phyloP scores from a whole-genome alignment of 768 basidiomycete genomes.

The Termitomyces bulborhizus region DNA sequence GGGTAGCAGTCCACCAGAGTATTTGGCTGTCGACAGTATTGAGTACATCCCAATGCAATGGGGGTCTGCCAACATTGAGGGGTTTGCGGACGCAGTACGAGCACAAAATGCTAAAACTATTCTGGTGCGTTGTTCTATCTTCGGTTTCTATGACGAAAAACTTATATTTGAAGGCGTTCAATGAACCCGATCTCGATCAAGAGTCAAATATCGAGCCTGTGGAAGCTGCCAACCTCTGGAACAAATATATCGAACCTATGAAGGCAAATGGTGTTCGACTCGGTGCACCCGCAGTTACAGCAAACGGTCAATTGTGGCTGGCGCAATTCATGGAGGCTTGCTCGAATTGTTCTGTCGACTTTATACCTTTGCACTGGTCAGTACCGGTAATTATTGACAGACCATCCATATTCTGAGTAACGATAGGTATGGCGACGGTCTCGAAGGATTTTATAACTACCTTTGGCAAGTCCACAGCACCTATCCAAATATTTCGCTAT shows the following conservation, averaged over 20 bases:
- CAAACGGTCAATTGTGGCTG: constrained; percentile 51
- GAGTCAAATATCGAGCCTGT: constrained; percentile 40
- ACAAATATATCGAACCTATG: constrained; percentile 49
- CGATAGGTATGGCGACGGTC: constrained; percentile 52
- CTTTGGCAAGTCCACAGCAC: constrained; percentile 45
- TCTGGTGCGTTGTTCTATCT: constrained; percentile 29
- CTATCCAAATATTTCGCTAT: constrained; percentile 46
- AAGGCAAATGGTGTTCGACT: constrained; percentile 42
- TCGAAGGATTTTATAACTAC: constrained; percentile 48
- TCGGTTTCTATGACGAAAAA: constrained; percentile 21
- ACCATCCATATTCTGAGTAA: constrained; percentile 23
- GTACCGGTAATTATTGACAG: constrained; percentile 11
- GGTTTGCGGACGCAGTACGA: constrained; percentile 30
- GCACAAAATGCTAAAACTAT: constrained; percentile 42
- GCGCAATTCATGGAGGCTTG: constrained; percentile 47
- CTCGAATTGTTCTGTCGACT: constrained; percentile 41
- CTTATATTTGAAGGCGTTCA: constrained; percentile 35
- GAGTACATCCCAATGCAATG: constrained; percentile 51
- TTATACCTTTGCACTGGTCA: constrained; percentile 45
- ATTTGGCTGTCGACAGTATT: constrained; percentile 36
- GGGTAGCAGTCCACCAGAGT: constrained; percentile 39
- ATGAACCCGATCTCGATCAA: constrained; percentile 49
- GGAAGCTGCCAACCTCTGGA: constrained; percentile 51
- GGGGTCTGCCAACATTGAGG: constrained; percentile 35
- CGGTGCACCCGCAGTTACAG: constrained; percentile 55